Percentiles rank a stretch among this genome's conserved stretches.
Evolutionary conservation across 2,329 filamentous ascomycete genomes (phyloP).

Genomic region (Fusarium nygamai): DNA sequence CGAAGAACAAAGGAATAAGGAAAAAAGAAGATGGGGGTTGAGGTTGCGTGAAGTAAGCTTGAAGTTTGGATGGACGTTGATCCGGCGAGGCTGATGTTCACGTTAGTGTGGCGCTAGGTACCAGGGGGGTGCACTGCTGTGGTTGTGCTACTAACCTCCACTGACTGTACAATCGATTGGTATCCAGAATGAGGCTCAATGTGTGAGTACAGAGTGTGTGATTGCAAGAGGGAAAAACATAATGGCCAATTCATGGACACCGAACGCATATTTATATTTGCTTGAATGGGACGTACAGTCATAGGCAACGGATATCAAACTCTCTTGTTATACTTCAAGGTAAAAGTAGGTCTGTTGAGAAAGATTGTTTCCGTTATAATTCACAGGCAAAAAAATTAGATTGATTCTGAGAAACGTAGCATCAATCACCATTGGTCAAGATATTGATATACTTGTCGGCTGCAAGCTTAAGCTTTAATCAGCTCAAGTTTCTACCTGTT

Average conservation of each 20-base stretch:
- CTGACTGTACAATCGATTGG: background rate
- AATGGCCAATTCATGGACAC: background rate
- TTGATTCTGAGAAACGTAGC: background rate
- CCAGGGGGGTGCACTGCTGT: background rate
- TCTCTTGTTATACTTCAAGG: background rate
- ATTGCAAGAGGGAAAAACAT: background rate
- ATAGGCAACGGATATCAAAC: background rate
- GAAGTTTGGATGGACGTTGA: constrained; percentile 39
- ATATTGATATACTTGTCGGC: background rate
- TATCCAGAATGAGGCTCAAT: background rate
- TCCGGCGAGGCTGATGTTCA: constrained; percentile 39
- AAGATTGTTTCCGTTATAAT: background rate
- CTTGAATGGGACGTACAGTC: background rate
- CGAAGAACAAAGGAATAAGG: constrained; percentile 21
- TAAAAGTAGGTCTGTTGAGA: background rate
- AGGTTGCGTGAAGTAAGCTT: constrained; percentile 9
- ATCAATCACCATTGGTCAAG: background rate
- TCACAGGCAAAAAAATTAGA: background rate
- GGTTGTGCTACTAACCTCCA: background rate
- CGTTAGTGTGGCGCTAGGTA: constrained; percentile 28
- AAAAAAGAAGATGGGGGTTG: constrained; percentile 2
- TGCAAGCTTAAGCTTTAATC: background rate
- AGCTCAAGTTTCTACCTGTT: background rate
- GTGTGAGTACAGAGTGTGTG: background rate
- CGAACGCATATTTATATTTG: background rate